Percentiles rank a stretch among this genome's conserved stretches.
phyloP scores from a whole-genome alignment of 2,329 filamentous ascomycete species.

The Neoascochyta sp. region DNA sequence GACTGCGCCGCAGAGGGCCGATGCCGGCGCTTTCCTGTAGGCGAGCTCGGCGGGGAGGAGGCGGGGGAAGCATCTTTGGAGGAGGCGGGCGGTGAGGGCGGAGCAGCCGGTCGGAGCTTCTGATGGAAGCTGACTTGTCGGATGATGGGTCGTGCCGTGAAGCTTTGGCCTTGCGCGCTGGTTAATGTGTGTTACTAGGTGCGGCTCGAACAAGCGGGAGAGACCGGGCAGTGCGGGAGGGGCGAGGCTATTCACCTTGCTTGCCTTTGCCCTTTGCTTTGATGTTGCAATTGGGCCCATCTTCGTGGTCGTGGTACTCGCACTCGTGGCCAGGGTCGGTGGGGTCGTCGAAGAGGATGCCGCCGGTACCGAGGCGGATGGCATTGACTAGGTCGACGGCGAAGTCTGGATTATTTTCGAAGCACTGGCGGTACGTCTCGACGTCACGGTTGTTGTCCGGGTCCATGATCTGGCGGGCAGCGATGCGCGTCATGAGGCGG shows the following conservation, averaged over 20 bases:
- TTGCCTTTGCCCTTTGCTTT: slow-evolving; percentile 34
- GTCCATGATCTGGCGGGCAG: slow-evolving; percentile 57
- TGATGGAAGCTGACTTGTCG: slow-evolving; percentile 28
- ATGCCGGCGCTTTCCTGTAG: slow-evolving; percentile 26
- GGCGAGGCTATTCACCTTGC: slow-evolving; percentile 36
- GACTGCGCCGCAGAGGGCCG: slow-evolving; percentile 35
- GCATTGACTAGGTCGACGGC: slow-evolving; percentile 53
- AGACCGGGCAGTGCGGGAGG: slow-evolving; percentile 9
- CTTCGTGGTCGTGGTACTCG: slow-evolving; percentile 51
- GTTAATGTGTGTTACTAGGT: slow-evolving; percentile 38
- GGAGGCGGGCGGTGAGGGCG: slow-evolving; percentile 31
- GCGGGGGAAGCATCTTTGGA: slow-evolving; percentile 20
- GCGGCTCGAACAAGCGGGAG: slow-evolving; percentile 9
- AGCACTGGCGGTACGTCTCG: slow-evolving; percentile 49
- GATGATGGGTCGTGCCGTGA: slow-evolving; percentile 25
- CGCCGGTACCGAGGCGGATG: slow-evolving; percentile 49
- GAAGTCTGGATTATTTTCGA: slow-evolving; percentile 50
- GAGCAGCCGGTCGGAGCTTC: slow-evolving; percentile 27
- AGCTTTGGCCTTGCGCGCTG: slow-evolving; percentile 31
- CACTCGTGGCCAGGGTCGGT: slow-evolving; percentile 45
- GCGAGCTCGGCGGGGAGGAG: slow-evolving; percentile 29
- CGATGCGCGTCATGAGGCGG: slow-evolving; percentile 50
- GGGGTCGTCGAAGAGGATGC: slow-evolving; percentile 52
- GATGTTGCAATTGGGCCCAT: slow-evolving; percentile 40
- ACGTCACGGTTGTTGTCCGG: slow-evolving; percentile 50